Conservation (phyloP, 441 rosid species). For the Populus hybrid region DNA sequence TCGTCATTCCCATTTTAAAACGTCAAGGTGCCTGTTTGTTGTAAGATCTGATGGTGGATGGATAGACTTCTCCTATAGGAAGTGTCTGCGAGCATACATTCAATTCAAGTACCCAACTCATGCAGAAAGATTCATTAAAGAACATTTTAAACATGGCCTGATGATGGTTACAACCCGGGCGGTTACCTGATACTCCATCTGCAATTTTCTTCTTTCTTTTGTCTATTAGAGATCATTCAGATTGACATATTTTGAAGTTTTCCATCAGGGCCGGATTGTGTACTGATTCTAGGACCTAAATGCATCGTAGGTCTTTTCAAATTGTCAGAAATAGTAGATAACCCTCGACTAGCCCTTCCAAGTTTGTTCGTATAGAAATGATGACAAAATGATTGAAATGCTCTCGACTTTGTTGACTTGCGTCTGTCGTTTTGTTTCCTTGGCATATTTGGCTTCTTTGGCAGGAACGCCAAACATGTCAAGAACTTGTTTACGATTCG, state of each 20-base stretch:
- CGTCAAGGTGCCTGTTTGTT: constrained; percentile 73
- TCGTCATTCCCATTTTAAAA: constrained; percentile 73
- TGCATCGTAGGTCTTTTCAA: constrained; percentile 13
- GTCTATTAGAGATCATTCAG: neutral
- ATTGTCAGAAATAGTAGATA: constrained; percentile 37
- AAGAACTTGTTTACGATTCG: neutral
- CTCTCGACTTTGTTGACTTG: constrained; percentile 39
- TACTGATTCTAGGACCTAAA: neutral
- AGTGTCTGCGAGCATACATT: constrained; percentile 72
- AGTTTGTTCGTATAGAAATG: constrained; percentile 20
- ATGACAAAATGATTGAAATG: constrained; percentile 31
- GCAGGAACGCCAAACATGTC: constrained; percentile 10
- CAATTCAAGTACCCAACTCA: constrained; percentile 59
- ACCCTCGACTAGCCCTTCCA: constrained; percentile 27
- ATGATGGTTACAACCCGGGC: constrained; percentile 14
- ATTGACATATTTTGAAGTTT: neutral
- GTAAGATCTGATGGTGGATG: constrained; percentile 83
- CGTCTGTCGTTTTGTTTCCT: constrained; percentile 15
- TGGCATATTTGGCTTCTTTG: constrained; percentile 6
- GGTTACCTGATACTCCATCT: neutral
- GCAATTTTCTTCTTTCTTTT: constrained; percentile 3
- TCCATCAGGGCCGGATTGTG: neutral
- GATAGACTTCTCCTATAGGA: constrained; percentile 89
- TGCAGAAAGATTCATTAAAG: constrained; percentile 70
- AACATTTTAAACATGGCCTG: constrained; percentile 55